Evolutionary conservation across 768 basidiomycete species (phyloP).

Genomic region (Leccinellum albellum): DNA sequence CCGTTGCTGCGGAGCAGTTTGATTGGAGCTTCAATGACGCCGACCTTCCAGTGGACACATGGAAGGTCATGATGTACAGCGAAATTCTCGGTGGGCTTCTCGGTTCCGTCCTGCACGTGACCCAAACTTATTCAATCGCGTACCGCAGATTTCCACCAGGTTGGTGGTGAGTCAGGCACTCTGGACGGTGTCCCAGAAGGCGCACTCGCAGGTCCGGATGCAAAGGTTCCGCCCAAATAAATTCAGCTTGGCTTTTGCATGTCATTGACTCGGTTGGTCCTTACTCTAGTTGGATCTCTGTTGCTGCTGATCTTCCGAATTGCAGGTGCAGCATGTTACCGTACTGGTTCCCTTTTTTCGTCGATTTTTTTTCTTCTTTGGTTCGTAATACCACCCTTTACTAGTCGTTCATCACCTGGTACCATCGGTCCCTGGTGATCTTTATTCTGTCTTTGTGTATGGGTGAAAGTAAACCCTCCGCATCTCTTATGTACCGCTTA

Average conservation of each 20-base stretch:
- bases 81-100: conserved; percentile 82
- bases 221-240: conserved; percentile 15
- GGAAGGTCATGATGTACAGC: conserved; percentile 99
- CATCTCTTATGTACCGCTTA: conserved; percentile 10
- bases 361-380: conserved; percentile 4
- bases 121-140: neutral
- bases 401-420: conserved; percentile 1
- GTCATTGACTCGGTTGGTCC: conserved; percentile 13
- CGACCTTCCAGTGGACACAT: conserved; percentile 95
- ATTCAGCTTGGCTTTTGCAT: conserved; percentile 5
- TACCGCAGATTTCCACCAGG: conserved; percentile 73
- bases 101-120: neutral
- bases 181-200: conserved; percentile 48
- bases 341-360: conserved; percentile 9
- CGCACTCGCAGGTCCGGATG: conserved; percentile 64
- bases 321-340: conserved; percentile 11
- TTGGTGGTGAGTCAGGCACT: conserved; percentile 46
- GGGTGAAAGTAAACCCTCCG: conserved; percentile 8
- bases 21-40: conserved; percentile 99
- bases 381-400: conserved; percentile 14
- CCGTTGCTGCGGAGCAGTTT: conserved; percentile 88
- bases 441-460: conserved; percentile 7
- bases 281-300: neutral
- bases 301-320: neutral
- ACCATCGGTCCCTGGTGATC: conserved; percentile 7